phyloP scores from a whole-genome alignment of 495 filamentous ascomycete species.

The Penicillium tannophilum region DNA sequence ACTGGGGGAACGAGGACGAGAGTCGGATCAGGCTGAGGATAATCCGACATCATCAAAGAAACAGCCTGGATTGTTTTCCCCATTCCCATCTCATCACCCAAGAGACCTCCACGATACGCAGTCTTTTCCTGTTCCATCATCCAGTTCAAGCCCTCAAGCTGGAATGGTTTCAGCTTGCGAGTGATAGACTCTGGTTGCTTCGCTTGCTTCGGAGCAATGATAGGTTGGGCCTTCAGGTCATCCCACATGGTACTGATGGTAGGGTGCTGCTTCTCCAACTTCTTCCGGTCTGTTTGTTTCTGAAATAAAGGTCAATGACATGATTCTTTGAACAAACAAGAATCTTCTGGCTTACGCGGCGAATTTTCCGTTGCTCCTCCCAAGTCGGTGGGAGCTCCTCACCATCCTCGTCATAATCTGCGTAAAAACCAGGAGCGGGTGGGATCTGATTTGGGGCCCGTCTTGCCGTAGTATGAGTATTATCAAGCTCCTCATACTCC shows the following conservation, averaged over 20 bases:
- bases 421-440: background rate
- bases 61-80: conserved; percentile 98
- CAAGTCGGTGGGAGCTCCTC: conserved; percentile 12
- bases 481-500: background rate
- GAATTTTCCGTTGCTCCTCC: conserved; percentile 22
- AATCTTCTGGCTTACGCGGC: conserved; percentile 34
- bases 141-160: conserved; percentile 92
- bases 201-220: conserved; percentile 64
- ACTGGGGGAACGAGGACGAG: conserved; percentile 93
- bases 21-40: conserved; percentile 76
- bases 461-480: background rate
- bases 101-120: conserved; percentile 80
- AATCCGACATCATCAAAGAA: conserved; percentile 96
- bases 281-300: conserved; percentile 53
- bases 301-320: background rate
- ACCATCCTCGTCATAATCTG: conserved; percentile 12
- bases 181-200: conserved; percentile 78
- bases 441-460: background rate
- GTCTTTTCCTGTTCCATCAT: conserved; percentile 87
- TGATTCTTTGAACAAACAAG: background rate
- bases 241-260: conserved; percentile 81
- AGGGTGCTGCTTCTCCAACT: conserved; percentile 77
- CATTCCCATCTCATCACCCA: conserved; percentile 98
- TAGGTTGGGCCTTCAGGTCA: conserved; percentile 65
- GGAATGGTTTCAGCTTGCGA: conserved; percentile 84